Conservation (phyloP, 169 alveolate species). For the Eimeria sp. region DNA sequence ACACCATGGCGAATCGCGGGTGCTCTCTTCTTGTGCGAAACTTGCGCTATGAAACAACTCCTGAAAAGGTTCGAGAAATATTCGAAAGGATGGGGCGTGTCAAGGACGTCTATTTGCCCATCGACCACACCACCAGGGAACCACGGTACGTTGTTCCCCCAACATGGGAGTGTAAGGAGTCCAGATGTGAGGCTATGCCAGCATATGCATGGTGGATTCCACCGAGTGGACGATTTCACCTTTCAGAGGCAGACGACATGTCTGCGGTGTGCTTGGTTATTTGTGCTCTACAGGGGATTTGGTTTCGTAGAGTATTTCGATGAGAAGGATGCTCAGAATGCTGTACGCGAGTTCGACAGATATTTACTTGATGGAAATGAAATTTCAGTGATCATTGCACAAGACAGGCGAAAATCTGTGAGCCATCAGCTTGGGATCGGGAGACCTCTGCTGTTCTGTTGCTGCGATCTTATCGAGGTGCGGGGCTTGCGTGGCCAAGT, state of each 20-base stretch:
- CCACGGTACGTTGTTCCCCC: slow-evolving; percentile 85
- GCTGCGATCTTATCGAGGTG: not conserved
- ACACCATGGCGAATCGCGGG: slow-evolving; percentile 84
- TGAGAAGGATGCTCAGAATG: slow-evolving; percentile 93
- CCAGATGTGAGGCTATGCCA: not conserved
- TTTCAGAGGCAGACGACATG: not conserved
- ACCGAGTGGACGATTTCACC: not conserved
- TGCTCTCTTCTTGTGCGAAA: slow-evolving; percentile 91
- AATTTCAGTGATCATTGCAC: slow-evolving; percentile 93
- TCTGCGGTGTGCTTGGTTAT: not conserved
- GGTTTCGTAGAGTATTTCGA: slow-evolving; percentile 95
- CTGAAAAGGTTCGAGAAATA: slow-evolving; percentile 90
- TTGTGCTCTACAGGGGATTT: slow-evolving; percentile 89
- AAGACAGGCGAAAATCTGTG: slow-evolving; percentile 94
- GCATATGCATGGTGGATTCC: not conserved
- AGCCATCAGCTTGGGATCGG: not conserved
- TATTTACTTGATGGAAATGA: slow-evolving; percentile 93
- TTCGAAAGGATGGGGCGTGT: slow-evolving; percentile 93
- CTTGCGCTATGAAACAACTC: slow-evolving; percentile 90
- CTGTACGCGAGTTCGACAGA: slow-evolving; percentile 93
- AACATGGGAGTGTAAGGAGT: not conserved
- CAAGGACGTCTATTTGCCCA: slow-evolving; percentile 94
- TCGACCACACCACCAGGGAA: slow-evolving; percentile 89
- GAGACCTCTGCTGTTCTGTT: not conserved
- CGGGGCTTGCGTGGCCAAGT: not conserved